Evolutionary conservation across 2,329 filamentous ascomycete genomes (phyloP).

Genomic region (Colletotrichum theobromicola): DNA sequence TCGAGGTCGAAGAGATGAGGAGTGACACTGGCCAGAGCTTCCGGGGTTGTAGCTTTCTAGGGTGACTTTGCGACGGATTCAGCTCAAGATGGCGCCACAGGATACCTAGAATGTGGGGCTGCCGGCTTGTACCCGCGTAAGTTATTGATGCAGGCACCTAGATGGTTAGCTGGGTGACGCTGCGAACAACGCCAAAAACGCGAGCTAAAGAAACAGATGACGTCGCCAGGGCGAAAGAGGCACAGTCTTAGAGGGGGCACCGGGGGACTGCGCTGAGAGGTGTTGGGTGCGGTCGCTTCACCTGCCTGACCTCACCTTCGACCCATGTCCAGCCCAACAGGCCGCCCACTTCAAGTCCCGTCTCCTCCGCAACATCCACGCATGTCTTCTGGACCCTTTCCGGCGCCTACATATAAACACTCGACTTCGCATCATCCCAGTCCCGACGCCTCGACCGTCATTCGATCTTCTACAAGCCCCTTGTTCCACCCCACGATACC

Average conservation of each 20-base stretch:
- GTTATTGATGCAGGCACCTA: background rate
- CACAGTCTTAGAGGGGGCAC: constrained; percentile 9
- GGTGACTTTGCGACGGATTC: background rate
- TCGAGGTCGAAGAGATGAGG: background rate
- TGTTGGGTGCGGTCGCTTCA: background rate
- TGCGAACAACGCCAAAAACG: constrained; percentile 17
- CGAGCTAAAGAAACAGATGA: constrained; percentile 22
- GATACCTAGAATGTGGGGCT: constrained; percentile 5
- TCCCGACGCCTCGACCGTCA: background rate
- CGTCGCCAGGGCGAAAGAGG: constrained; percentile 23
- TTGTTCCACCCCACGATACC: constrained; percentile 17
- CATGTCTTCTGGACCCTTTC: background rate
- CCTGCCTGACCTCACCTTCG: background rate
- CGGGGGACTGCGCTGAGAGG: background rate
- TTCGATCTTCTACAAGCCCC: background rate
- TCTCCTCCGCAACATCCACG: constrained; percentile 18
- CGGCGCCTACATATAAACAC: constrained; percentile 16
- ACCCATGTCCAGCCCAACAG: background rate
- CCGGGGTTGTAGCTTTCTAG: constrained; percentile 1
- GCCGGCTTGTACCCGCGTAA: background rate
- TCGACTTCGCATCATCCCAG: constrained; percentile 6
- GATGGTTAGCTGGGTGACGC: constrained; percentile 16
- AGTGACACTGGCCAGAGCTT: constrained; percentile 1
- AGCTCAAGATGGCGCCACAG: background rate
- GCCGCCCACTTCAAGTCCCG: constrained; percentile 5